Evolutionary conservation across 2,329 filamentous ascomycete species (phyloP), one percentile per base, ranked within the genome.

Genomic region (Chalaropsis ovoidea): DNA sequence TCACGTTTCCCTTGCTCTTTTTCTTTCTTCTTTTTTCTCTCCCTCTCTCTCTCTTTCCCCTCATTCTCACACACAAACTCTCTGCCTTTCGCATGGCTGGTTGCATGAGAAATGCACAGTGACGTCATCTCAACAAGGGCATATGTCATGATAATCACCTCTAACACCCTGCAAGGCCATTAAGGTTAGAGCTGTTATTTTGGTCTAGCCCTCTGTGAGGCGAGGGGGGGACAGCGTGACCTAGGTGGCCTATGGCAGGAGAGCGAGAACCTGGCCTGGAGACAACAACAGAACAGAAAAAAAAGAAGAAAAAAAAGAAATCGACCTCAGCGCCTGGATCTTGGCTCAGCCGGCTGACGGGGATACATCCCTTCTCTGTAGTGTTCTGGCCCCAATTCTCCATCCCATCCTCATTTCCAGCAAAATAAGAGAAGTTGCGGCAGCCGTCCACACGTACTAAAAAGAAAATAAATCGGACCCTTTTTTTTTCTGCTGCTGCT

Each of bases 291-390:
- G 35, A 39, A 39, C 1, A 39, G 35, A 6, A 39, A 8, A 39
- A 39, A 47, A 15, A 47, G 15, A 47, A 47, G 8, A 47, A 19
- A 47, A n/a, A 2, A 47, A 58, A 11, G 13, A 7, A 39, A 10
- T 39, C 35, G n/a, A 39, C 17, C 27, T n/a, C 52, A 11, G 13
- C 24, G 24, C 11, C 52, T 35, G n/a, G 17, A n/a, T 7, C 27
- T 19, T 35, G 52, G 15, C 6, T 31, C 52, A 58, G 17, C 24
- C 10, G 27, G 17, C 2, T 1, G 27, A 58, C 52, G 27, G 24
- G 52, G 52, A 58, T 58, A 58, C 8, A 58, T 58, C 52, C 52
- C 52, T 58, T 58, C 52, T 1, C 35, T 35, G 13, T n/a, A 58
- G 52, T n/a, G 52, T 27, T 58, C 52, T 58, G 27, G 27, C 52